Evolutionary conservation across 352 stramenopile species (phyloP), one percentile per base, ranked within the genome.

Genomic region (Phytophthora idaei): DNA sequence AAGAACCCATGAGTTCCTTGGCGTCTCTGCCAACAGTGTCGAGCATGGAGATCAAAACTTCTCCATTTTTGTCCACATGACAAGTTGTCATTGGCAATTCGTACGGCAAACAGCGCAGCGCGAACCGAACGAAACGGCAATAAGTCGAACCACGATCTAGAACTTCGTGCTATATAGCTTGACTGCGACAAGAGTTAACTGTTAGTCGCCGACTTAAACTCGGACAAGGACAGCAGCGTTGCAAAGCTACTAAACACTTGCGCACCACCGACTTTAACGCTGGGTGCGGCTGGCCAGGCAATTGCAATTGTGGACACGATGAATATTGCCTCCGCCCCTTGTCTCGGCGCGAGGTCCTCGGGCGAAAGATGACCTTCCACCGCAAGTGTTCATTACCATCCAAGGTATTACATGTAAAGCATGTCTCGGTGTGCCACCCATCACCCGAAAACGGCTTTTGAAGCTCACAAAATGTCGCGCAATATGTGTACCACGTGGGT

Each of bases 221-320:
- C 58, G 58, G 58, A 65, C 51, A 67, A 61, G 54, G 62, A 41
- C 31, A 39, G 47, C 27, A 29, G 47, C 42, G 49, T 46, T 67
- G 57, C 63, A 71, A 61, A 65, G 62, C 62, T 57, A 48, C 31
- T 70, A 66, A 66, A 64, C 61, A 62, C 53, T 55, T 42, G 34
- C 34, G 14, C 39, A 9, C 29, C 25, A 9, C 37, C 25, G 37
- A 32, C 62, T 69, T 69, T 55, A 69, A 64, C 61, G 25, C 55
- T 32, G 54, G 45, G 54, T 41, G 36, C 52, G 53, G 53, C 45
- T 28, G 44, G 28, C 17, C 8, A 27, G 21, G 15, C 39, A 51
- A 47, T 21, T 21, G 21, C 21, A 21, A 21, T 21, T 21, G 45
- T 66, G 48, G 36, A 51, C 45, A 44, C 53, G 29, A 36, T 69